These are phyloP conservation scores for Talaromyces sp. DNA, from an alignment of 2,329 filamentous ascomycete species.

Conservation along the genomic window DNA sequence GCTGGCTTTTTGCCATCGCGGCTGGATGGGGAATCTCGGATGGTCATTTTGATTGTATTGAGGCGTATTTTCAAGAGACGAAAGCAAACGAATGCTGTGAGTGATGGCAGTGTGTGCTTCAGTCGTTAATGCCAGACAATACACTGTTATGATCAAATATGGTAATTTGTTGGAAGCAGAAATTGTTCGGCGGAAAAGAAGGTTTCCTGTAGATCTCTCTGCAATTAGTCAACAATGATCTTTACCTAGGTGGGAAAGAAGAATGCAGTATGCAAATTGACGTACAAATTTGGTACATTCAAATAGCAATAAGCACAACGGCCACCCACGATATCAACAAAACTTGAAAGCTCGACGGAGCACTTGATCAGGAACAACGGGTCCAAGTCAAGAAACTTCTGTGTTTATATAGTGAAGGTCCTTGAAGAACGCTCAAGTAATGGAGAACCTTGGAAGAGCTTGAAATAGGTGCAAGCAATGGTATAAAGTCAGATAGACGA, in stretches of 20 bases:
- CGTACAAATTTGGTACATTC: not conserved
- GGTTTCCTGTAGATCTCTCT: not conserved
- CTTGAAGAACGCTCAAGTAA: not conserved
- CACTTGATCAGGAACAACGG: too few species aligned
- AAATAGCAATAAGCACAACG: constrained; percentile 2
- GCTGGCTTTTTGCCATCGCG: constrained; percentile 3
- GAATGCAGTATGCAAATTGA: not conserved
- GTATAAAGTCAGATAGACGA: not conserved
- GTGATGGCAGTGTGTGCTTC: not conserved
- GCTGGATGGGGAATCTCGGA: not conserved
- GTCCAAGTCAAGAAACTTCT: not conserved
- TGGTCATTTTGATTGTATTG: constrained; percentile 3
- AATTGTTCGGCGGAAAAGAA: not conserved
- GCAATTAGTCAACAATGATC: not conserved
- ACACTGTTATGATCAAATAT: not conserved
- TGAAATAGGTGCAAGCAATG: not conserved
- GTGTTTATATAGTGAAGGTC: not conserved
- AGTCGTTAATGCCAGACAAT: not conserved
- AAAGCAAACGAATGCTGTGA: not conserved
- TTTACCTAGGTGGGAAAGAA: not conserved
- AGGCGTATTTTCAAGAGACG: not conserved
- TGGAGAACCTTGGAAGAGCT: not conserved
- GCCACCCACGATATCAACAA: constrained; percentile 2
- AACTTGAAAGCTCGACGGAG: not conserved
- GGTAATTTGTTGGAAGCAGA: not conserved